phyloP scores from a whole-genome alignment of 352 stramenopile species.

The Plasmopara viticola region DNA sequence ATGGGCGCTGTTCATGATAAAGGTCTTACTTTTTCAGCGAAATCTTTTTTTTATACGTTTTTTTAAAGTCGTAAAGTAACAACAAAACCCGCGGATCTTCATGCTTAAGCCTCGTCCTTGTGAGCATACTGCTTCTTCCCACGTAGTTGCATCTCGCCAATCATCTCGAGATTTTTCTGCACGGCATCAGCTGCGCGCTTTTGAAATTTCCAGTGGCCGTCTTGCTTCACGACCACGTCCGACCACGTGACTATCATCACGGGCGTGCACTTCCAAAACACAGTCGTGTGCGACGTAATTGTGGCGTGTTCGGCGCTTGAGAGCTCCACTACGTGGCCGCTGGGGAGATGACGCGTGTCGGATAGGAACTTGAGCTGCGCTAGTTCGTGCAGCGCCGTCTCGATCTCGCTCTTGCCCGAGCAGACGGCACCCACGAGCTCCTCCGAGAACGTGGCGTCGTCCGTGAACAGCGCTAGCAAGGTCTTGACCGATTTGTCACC shows the following conservation, averaged over 20 bases:
- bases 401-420: conserved; percentile 60
- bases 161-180: conserved; percentile 87
- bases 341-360: conserved; percentile 76
- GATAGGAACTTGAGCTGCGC: conserved; percentile 71
- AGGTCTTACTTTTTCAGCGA: too few relatives aligned
- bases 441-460: conserved; percentile 67
- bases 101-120: conserved; percentile 40
- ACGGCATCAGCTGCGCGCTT: conserved; percentile 61
- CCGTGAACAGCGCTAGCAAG: conserved; percentile 62
- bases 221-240: conserved; percentile 66
- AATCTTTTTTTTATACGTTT: conserved; percentile 19
- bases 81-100: neutral
- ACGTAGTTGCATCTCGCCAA: conserved; percentile 82
- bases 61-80: conserved; percentile 1
- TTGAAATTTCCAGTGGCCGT: conserved; percentile 74
- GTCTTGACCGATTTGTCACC: conserved; percentile 60
- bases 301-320: conserved; percentile 43
- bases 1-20: conserved; percentile 24
- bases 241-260: conserved; percentile 81
- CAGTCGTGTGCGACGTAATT: conserved; percentile 57
- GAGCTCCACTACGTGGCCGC: conserved; percentile 72
- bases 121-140: conserved; percentile 85
- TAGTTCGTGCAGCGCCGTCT: conserved; percentile 61
- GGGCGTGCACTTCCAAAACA: conserved; percentile 84
- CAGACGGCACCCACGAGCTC: conserved; percentile 67